Conservation (phyloP, 129 eudicot species). For the Tagetes erecta region DNA sequence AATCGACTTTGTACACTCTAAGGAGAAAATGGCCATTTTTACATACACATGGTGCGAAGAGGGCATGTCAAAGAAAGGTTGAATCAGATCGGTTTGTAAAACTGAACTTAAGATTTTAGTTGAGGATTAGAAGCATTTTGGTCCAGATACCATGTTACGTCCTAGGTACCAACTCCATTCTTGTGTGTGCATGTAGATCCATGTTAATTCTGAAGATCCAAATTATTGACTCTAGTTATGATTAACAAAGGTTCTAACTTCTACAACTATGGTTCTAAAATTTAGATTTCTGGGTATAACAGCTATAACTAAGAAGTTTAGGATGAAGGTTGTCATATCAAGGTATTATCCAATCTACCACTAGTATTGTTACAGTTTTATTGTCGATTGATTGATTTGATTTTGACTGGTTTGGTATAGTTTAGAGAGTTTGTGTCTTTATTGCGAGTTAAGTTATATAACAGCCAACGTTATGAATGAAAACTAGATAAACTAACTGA, state of each 20-base stretch:
- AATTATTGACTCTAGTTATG: background rate
- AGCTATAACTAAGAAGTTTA: background rate
- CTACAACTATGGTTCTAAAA: background rate
- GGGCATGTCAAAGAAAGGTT: background rate
- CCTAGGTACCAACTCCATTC: too few species aligned
- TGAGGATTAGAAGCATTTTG: background rate
- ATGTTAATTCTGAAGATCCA: background rate
- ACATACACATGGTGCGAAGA: background rate
- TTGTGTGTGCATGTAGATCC: background rate
- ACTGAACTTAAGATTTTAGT: background rate
- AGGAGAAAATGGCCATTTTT: background rate
- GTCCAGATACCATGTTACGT: background rate
- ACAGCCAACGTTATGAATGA: background rate
- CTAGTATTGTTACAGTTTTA: background rate
- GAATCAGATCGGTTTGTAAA: background rate
- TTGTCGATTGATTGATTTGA: background rate
- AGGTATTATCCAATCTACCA: constrained; percentile 2
- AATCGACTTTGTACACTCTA: background rate
- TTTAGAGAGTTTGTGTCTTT: background rate
- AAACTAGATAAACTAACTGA: background rate
- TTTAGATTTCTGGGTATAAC: background rate
- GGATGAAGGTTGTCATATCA: background rate
- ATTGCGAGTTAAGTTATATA: background rate
- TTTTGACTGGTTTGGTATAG: background rate
- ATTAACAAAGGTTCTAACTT: background rate